Percentiles rank a stretch among this genome's conserved stretches.
These are phyloP conservation scores for Hymenoscyphus scutula DNA, from an alignment of 2,329 filamentous ascomycete genomes.

Conservation along the genomic window DNA sequence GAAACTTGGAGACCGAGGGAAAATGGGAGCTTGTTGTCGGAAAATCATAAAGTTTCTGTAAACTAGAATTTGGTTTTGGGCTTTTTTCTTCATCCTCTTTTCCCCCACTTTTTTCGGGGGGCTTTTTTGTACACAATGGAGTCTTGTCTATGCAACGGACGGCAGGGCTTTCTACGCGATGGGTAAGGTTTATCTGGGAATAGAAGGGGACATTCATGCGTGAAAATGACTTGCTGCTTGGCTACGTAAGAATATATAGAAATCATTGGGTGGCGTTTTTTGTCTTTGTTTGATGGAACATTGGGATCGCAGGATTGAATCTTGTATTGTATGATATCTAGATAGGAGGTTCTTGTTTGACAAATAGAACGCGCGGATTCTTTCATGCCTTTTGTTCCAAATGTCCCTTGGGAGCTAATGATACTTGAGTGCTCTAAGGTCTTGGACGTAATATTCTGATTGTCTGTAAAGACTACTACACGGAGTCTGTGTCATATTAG, in stretches of 20 bases:
- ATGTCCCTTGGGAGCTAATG: too few relatives aligned
- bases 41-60: slow-evolving; percentile 13
- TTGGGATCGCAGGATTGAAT: background rate
- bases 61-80: slow-evolving; percentile 7
- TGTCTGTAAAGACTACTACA: too few relatives aligned
- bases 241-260: slow-evolving; percentile 8
- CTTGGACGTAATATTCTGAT: too few relatives aligned
- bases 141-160: background rate
- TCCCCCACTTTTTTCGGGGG: background rate
- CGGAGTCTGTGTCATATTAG: too few relatives aligned
- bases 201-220: background rate
- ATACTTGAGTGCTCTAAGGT: too few relatives aligned
- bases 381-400: too few relatives aligned
- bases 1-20: slow-evolving; percentile 66
- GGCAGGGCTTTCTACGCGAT: background rate
- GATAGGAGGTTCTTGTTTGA: background rate
- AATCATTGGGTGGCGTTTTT: slow-evolving; percentile 8
- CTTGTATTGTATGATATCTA: slow-evolving; percentile 11
- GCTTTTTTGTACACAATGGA: background rate
- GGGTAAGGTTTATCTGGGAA: background rate
- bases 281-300: background rate
- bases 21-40: slow-evolving; percentile 1
- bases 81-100: background rate
- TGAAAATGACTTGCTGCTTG: slow-evolving; percentile 2
- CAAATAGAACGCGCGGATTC: background rate